Evolutionary conservation across 495 filamentous ascomycete genomes (phyloP).

Genomic region (Hypoxylon intermedium): DNA sequence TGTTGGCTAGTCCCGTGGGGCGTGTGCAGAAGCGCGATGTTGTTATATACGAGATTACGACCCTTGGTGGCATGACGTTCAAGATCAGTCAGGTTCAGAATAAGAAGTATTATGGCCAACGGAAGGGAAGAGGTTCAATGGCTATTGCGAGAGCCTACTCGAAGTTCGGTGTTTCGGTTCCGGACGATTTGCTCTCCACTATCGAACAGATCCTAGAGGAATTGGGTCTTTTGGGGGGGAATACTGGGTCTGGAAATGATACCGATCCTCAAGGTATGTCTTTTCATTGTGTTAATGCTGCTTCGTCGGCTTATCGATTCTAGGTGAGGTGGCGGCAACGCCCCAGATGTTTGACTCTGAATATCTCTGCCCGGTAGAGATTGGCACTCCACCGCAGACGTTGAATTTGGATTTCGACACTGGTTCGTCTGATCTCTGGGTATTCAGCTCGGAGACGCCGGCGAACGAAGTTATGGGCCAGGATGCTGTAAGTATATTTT

Average conservation of each 20-base stretch:
- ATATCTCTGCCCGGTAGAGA: constrained; percentile 70
- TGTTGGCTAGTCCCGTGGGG: too few relatives aligned
- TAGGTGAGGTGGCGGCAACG: constrained; percentile 50
- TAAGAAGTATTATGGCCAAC: constrained; percentile 41
- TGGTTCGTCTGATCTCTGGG: constrained; percentile 78
- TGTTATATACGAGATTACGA: constrained; percentile 38
- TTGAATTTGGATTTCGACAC: constrained; percentile 78
- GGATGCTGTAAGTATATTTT: constrained; percentile 20
- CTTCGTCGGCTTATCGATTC: constrained; percentile 7
- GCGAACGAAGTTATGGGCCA: constrained; percentile 59
- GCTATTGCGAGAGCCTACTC: constrained; percentile 52
- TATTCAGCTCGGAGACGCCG: constrained; percentile 57
- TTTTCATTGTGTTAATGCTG: not conserved
- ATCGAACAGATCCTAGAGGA: constrained; percentile 43
- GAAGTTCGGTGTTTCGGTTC: constrained; percentile 48
- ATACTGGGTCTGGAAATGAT: constrained; percentile 24
- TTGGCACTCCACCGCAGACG: constrained; percentile 75
- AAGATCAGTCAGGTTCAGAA: constrained; percentile 52
- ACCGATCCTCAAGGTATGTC: constrained; percentile 36
- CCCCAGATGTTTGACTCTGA: constrained; percentile 66
- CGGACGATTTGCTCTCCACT: constrained; percentile 40
- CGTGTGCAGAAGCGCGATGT: constrained; percentile 33
- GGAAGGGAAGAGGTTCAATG: constrained; percentile 46
- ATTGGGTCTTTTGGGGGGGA: constrained; percentile 40
- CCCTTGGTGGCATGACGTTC: constrained; percentile 50